phyloP scores from a whole-genome alignment of 2,329 filamentous ascomycete species.

The Colletotrichum eremochloae region DNA sequence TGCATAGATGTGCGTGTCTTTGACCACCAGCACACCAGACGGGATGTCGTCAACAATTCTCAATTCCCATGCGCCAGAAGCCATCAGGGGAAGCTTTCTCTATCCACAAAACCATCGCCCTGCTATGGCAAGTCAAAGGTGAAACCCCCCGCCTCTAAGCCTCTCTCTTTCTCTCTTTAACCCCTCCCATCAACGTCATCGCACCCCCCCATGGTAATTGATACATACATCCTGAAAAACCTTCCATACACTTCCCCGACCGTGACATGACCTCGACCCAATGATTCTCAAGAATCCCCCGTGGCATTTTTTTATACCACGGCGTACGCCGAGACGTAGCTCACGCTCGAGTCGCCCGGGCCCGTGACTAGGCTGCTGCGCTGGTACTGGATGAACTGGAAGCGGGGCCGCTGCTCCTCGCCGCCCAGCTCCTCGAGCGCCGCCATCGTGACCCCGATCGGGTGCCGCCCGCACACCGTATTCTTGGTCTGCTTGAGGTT shows the following conservation, averaged over 20 bases:
- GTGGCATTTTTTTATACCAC: conserved; percentile 63
- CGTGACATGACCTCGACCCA: background rate
- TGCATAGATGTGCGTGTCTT: background rate
- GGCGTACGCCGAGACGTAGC: conserved; percentile 94
- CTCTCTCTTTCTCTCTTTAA: background rate
- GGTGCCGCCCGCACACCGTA: conserved; percentile 94
- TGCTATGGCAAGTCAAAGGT: background rate
- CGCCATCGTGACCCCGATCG: conserved; percentile 93
- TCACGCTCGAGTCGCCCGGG: conserved; percentile 85
- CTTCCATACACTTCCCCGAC: background rate
- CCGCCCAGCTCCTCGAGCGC: conserved; percentile 76
- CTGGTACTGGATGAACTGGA: conserved; percentile 89
- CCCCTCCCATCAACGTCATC: background rate
- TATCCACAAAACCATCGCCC: background rate
- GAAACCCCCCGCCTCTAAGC: conserved; percentile 26
- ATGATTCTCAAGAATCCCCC: no score
- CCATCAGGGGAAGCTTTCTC: background rate
- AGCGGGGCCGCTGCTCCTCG: conserved; percentile 58
- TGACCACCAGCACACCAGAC: conserved; percentile 18
- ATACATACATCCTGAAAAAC: background rate
- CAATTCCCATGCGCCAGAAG: conserved; percentile 6
- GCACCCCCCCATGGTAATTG: background rate
- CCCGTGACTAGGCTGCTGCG: conserved; percentile 81
- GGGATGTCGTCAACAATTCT: background rate
- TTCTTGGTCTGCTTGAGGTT: conserved; percentile 82